Evolutionary conservation across 176 grass and related monocot genomes (phyloP), one percentile per base, ranked within the genome.

Genomic region (Bothriochloa decipiens): DNA sequence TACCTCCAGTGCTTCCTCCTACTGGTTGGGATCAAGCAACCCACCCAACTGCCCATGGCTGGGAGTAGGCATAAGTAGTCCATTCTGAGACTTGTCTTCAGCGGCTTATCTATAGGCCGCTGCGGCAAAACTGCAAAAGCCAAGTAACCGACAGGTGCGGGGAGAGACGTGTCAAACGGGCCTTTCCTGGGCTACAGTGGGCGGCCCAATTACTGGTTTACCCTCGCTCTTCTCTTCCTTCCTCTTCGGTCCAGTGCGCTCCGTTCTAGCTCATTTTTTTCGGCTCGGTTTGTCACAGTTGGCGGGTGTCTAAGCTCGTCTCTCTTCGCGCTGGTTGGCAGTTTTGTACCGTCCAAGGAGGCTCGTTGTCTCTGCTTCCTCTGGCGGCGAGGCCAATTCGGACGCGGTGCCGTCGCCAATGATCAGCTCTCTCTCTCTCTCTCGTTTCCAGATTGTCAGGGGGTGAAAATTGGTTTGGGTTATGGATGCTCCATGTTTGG

Each of bases 301-400:
- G 11, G 52, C 20, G 10, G 68, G 57, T 86, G 49, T 18, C 84
- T 83, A 40, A 80, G 76, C 7, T 70, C 75, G 40, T 25, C 32
- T 65, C 61, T 79, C 61, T 77, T 79, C 25, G 7, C 26, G 75
- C 76, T 87, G 89, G 23, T 58, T 87, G 50, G 63, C 40, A 26
- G 75, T 76, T 80, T 91, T 75, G 15, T 70, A n/a, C 63, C 75
- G 20, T 42, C 61, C 4, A 50, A 76, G 85, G 50, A 49, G 33
- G 20, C 75, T 14, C 3, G 22, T 12, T 35, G 43, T 62, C 29
- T 79, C 62, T 49, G 85, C 85, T 43, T 91, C 75, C 63, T 87
- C 75, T n/a, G 80, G 69, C 28, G 62, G 53, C 0, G 76, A 84
- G 49, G 40, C 18, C 70, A 57, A 29, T 50, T 61, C 69, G 14